phyloP scores from a whole-genome alignment of 208 protist genomes.

The Leishmania martiniquensis region DNA sequence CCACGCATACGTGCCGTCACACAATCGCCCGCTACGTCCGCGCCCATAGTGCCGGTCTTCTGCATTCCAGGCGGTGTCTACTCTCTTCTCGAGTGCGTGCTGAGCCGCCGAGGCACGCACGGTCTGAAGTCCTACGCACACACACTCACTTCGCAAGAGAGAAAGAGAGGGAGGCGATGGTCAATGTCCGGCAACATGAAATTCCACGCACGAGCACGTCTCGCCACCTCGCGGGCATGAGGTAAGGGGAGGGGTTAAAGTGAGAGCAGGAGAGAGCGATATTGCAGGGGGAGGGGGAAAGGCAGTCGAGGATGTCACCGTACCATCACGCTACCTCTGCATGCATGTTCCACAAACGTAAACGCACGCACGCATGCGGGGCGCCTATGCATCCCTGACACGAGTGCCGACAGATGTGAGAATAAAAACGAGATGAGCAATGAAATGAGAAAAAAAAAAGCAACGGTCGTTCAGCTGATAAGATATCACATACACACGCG shows the following conservation, averaged over 20 bases:
- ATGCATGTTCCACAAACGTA: constrained; percentile 1
- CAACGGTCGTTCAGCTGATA: constrained; percentile 9
- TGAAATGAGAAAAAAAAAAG: neutral
- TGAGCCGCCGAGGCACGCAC: neutral
- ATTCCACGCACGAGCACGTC: too few species aligned
- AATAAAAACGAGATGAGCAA: neutral
- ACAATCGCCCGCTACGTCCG: neutral
- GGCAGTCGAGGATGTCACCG: neutral
- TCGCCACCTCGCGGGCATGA: too few species aligned
- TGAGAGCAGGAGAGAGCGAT: neutral
- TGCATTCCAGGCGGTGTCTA: neutral
- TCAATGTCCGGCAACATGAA: neutral
- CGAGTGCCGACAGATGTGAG: too few species aligned
- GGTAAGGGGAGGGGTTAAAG: neutral
- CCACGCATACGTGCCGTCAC: neutral
- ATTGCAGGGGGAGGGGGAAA: neutral
- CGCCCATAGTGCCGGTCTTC: neutral
- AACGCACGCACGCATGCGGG: constrained; percentile 1
- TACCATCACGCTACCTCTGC: neutral
- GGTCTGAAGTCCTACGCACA: neutral
- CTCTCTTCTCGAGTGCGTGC: neutral
- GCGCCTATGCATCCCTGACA: too few species aligned
- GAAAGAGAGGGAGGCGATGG: neutral
- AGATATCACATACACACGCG: neutral
- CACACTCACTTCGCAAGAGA: neutral